These are phyloP conservation scores for Lasiosphaeria miniovina DNA, from an alignment of 495 filamentous ascomycete genomes.

Conservation along the genomic window DNA sequence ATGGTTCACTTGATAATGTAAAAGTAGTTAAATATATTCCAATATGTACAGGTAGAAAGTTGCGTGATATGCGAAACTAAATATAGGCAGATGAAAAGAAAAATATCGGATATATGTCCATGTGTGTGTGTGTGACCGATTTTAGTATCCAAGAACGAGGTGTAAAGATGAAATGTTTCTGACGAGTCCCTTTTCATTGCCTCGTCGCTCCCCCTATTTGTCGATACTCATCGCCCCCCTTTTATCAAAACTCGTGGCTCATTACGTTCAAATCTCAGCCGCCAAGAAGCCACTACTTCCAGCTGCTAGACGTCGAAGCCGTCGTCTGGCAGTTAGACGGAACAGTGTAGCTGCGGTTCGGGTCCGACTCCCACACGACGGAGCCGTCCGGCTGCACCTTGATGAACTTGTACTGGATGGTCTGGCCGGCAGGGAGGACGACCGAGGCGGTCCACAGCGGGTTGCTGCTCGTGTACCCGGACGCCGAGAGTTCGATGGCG, in stretches of 20 bases:
- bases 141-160: not conserved
- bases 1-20: no score
- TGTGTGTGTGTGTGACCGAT: not conserved
- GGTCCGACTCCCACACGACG: constrained; percentile 62
- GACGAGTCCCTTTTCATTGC: not conserved
- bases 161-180: no score
- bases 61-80: not conserved
- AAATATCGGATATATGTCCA: not conserved
- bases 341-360: constrained; percentile 59
- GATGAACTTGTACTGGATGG: constrained; percentile 69
- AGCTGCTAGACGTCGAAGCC: constrained; percentile 37
- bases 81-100: not conserved
- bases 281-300: constrained; percentile 22
- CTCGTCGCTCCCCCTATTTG: not conserved
- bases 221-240: no score
- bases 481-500: constrained; percentile 52
- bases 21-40: not conserved
- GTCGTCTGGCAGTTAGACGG: constrained; percentile 44
- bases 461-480: constrained; percentile 51
- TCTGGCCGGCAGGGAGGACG: constrained; percentile 48
- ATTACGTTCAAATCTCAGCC: no score
- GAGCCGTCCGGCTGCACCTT: constrained; percentile 51
- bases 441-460: constrained; percentile 58
- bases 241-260: not conserved
- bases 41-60: not conserved